phyloP scores from a whole-genome alignment of 768 basidiomycete species.

The Cystobasidium tubakii region DNA sequence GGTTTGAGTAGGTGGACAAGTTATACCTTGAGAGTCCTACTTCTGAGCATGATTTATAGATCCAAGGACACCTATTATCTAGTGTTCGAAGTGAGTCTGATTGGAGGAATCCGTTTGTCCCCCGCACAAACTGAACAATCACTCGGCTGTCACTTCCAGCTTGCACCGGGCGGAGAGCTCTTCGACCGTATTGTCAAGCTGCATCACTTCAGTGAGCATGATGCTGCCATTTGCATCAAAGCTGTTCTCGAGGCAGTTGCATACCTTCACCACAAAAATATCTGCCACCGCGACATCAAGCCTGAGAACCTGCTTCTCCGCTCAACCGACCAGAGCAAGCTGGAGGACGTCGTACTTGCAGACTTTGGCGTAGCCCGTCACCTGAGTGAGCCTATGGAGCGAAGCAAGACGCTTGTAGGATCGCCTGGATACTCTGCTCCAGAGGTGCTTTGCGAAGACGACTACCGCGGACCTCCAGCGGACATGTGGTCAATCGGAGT shows the following conservation, averaged over 20 bases:
- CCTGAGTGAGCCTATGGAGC: conserved; percentile 47
- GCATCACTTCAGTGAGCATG: conserved; percentile 89
- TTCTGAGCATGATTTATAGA: background rate
- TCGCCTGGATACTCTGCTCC: conserved; percentile 55
- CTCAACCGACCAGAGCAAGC: conserved; percentile 48
- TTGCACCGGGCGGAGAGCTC: conserved; percentile 87
- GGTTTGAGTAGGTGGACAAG: conserved; percentile 62
- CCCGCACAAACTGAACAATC: background rate
- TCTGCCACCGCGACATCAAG: conserved; percentile 96
- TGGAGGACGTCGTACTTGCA: conserved; percentile 85
- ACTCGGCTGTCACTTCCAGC: conserved; percentile 62
- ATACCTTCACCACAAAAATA: conserved; percentile 84
- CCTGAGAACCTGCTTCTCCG: conserved; percentile 81
- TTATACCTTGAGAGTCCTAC: background rate
- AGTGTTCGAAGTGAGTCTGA: conserved; percentile 38
- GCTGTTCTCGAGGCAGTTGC: conserved; percentile 57
- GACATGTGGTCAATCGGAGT: conserved; percentile 92
- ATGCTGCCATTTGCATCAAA: conserved; percentile 67
- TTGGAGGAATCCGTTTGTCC: background rate
- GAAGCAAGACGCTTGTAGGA: conserved; percentile 47
- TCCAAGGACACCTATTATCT: conserved; percentile 89
- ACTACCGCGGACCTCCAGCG: conserved; percentile 66
- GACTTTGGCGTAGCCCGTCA: conserved; percentile 79
- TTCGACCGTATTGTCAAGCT: conserved; percentile 77
- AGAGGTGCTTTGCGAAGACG: conserved; percentile 47